phyloP scores from a whole-genome alignment of 1,139 yeast genomes.

The Geotrichum histeridarum region DNA sequence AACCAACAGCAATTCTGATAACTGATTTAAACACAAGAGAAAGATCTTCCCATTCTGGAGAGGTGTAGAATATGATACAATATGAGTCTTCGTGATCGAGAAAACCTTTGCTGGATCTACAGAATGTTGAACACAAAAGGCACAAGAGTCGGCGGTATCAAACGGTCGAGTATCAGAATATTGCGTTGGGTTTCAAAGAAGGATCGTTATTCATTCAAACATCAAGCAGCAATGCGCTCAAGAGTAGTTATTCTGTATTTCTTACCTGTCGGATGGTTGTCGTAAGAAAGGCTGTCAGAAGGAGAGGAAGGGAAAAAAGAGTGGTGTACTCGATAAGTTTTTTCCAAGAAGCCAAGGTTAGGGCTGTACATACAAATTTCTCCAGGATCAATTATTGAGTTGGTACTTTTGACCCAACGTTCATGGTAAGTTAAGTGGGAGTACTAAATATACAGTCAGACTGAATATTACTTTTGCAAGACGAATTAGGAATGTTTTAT shows the following conservation, averaged over 20 bases:
- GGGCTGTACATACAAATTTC: not conserved
- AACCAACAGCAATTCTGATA: too few relatives aligned
- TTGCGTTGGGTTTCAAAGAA: too few relatives aligned
- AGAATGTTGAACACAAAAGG: too few relatives aligned
- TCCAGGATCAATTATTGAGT: not conserved
- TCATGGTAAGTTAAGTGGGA: not conserved
- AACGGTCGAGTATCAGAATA: too few relatives aligned
- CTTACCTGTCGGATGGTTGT: slow-evolving; percentile 20
- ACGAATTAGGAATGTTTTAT: not conserved
- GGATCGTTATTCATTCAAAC: too few relatives aligned
- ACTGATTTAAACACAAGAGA: too few relatives aligned
- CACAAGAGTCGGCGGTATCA: too few relatives aligned
- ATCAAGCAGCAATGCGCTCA: not conserved
- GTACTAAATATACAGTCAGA: not conserved
- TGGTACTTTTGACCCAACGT: not conserved
- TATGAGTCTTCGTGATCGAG: too few relatives aligned
- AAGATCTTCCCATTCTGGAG: too few relatives aligned
- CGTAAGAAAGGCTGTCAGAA: slow-evolving; percentile 17
- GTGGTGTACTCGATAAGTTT: slow-evolving; percentile 2
- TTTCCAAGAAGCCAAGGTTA: slow-evolving; percentile 3
- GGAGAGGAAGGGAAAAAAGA: slow-evolving; percentile 12
- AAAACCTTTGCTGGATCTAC: too few relatives aligned
- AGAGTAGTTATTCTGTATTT: not conserved
- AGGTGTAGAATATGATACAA: too few relatives aligned
- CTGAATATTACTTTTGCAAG: not conserved